Evolutionary conservation across 2,329 filamentous ascomycete species (phyloP), one percentile per base, ranked within the genome.

Genomic region (Alternaria conjuncta): DNA sequence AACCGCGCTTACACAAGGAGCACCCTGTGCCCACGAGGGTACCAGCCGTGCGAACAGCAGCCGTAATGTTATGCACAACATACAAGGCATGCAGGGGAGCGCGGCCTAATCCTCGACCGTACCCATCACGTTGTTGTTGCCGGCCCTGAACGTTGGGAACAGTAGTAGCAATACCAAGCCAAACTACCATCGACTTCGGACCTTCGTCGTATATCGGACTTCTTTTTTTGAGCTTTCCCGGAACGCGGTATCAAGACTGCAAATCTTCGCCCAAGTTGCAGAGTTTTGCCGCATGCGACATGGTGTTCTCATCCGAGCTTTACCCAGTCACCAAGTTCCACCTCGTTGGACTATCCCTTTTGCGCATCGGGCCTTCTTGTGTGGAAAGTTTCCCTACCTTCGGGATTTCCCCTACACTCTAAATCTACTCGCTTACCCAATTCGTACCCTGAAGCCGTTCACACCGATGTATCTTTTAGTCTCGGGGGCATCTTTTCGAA

Each of bases 371-470:
- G 30, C 60, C 55, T 62, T 41, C 47, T 59, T 47, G 56, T 47
- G 47, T 59, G 41, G 41, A 62, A 62, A 59, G 47, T 49, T 47
- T 62, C 55, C 60, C 23, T 47, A 32, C 46, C 15, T 43, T 43
- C 56, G 55, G 55, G 30, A 41, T 20, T 20, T 13, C 21, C 26
- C 47, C 51, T 46, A 43, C 28, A 28, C 55, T 32, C 28, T 28
- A 18, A 58, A 62, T 20, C n/a, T 50, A 28, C 23, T 51, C 55
- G 47, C 60, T 62, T 62, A 59, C 60, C 47, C 55, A 18, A 54
- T 62, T 47, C 25, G 47, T 62, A 59, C 55, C 60, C 28, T 36
- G 28, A 54, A 41, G 18, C 60, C 55, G 60, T 62, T 62, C 55
- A 47, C 41, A 47, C 47, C 49, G 55, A 54, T 62, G 36, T 30